phyloP scores from a whole-genome alignment of 2,329 filamentous ascomycete species.

The Cladosporium sp. region DNA sequence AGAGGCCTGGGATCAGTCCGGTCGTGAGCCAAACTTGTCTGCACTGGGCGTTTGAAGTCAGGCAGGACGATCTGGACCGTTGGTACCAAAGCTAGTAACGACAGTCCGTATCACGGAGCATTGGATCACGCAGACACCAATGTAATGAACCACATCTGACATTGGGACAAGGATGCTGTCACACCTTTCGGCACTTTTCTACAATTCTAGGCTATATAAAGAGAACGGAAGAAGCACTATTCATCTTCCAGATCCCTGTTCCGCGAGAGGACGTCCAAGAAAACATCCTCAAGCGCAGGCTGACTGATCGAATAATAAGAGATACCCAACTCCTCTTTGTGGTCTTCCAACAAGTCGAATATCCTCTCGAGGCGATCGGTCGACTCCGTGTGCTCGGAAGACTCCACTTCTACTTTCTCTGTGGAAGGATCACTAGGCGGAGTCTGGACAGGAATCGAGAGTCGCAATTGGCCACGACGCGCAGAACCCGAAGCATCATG shows the following conservation, averaged over 20 bases:
- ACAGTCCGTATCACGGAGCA: neutral
- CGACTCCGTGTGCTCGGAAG: constrained; percentile 18
- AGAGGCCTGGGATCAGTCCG: constrained; percentile 50
- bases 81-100: constrained; percentile 27
- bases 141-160: neutral
- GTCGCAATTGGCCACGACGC: constrained; percentile 66
- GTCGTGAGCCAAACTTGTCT: constrained; percentile 61
- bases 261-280: constrained; percentile 76
- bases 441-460: constrained; percentile 59
- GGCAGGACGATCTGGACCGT: constrained; percentile 53
- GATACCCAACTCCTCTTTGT: constrained; percentile 67
- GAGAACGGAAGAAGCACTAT: neutral
- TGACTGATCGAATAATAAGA: constrained; percentile 83
- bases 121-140: neutral
- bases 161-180: neutral
- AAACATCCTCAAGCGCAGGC: constrained; percentile 85
- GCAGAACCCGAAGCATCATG: constrained; percentile 69
- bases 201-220: neutral
- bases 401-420: constrained; percentile 2
- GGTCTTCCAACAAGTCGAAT: constrained; percentile 70
- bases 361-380: constrained; percentile 45
- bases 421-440: neutral
- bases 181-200: neutral
- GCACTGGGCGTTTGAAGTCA: constrained; percentile 58
- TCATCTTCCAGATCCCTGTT: constrained; percentile 73